phyloP scores from a whole-genome alignment of 2,329 filamentous ascomycete genomes.

The Aspergillus hortae region DNA sequence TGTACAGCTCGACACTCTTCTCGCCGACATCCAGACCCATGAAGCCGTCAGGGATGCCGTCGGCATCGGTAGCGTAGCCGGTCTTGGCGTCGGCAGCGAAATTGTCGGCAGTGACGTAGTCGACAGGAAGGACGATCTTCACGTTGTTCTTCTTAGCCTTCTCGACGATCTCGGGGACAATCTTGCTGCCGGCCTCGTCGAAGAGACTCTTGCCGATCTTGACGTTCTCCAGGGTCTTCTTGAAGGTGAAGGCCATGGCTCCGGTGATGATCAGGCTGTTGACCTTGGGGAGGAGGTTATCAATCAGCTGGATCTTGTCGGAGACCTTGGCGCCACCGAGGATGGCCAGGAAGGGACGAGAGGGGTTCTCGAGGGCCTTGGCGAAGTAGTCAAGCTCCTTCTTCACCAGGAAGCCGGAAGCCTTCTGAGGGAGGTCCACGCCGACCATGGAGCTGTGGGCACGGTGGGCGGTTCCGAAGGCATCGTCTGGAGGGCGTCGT shows the following conservation, averaged over 20 bases:
- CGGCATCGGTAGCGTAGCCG: constrained; percentile 76
- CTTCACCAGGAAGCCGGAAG: constrained; percentile 98
- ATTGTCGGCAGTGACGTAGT: constrained; percentile 95
- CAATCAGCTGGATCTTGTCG: constrained; percentile 99
- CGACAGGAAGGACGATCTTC: constrained; percentile 88
- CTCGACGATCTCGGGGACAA: constrained; percentile 77
- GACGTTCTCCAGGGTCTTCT: constrained; percentile 93
- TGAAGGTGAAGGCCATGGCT: constrained; percentile 99
- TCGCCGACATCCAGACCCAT: constrained; percentile 95
- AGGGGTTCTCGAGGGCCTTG: constrained; percentile 85
- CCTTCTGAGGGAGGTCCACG: constrained; percentile 91
- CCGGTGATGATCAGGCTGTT: constrained; percentile 95
- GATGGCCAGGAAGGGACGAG: constrained; percentile 97
- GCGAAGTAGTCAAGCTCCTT: constrained; percentile 99
- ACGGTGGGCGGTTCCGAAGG: constrained; percentile 96
- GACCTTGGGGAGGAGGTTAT: constrained; percentile 98
- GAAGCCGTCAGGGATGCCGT: constrained; percentile 94
- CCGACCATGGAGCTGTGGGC: constrained; percentile 99
- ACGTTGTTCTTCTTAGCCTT: constrained; percentile 97
- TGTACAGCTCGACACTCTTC: constrained; percentile 83
- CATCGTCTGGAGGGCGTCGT: constrained; percentile 65
- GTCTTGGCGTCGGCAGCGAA: constrained; percentile 81
- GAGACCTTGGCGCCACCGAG: constrained; percentile 97
- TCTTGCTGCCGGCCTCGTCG: constrained; percentile 91
- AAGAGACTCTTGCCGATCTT: constrained; percentile 89